Conservation (phyloP, 768 basidiomycete species). For the Saitozyma sp. region DNA sequence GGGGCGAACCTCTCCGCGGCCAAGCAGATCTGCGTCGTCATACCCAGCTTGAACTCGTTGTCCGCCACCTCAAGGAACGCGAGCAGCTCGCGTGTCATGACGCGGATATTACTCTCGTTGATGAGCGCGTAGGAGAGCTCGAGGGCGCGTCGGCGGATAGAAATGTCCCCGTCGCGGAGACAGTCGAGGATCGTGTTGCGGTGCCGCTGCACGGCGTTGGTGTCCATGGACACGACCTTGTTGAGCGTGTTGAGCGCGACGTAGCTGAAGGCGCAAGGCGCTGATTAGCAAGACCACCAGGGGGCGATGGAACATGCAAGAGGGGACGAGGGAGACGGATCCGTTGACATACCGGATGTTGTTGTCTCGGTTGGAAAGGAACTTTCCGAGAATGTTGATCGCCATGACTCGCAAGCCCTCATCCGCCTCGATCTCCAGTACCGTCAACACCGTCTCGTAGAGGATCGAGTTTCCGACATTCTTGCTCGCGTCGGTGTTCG, state of each 20-base stretch:
- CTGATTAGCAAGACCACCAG: too few species aligned
- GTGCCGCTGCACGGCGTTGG: constrained; percentile 95
- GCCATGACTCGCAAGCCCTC: constrained; percentile 96
- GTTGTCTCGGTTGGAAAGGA: constrained; percentile 94
- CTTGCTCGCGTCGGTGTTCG: constrained; percentile 95
- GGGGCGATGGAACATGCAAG: too few species aligned
- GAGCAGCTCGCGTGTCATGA: constrained; percentile 86
- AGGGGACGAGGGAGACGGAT: neutral
- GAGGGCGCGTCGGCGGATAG: constrained; percentile 91
- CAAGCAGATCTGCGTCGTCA: constrained; percentile 95
- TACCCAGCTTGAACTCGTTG: constrained; percentile 95
- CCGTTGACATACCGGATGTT: constrained; percentile 77
- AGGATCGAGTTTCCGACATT: constrained; percentile 98
- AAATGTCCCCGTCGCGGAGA: constrained; percentile 97
- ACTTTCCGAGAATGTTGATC: constrained; percentile 98
- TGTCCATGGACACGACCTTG: constrained; percentile 97
- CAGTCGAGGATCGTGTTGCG: constrained; percentile 99
- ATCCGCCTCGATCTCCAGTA: constrained; percentile 96
- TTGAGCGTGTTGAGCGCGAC: constrained; percentile 97
- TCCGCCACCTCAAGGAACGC: constrained; percentile 98
- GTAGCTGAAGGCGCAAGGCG: constrained; percentile 62
- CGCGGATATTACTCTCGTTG: constrained; percentile 88
- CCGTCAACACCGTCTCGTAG: constrained; percentile 94
- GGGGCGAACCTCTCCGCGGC: constrained; percentile 96
- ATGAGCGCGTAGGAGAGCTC: constrained; percentile 96